Percentiles rank a stretch among this genome's conserved stretches.
phyloP scores from a whole-genome alignment of 441 rosid genomes.

The Geranium incanum region DNA sequence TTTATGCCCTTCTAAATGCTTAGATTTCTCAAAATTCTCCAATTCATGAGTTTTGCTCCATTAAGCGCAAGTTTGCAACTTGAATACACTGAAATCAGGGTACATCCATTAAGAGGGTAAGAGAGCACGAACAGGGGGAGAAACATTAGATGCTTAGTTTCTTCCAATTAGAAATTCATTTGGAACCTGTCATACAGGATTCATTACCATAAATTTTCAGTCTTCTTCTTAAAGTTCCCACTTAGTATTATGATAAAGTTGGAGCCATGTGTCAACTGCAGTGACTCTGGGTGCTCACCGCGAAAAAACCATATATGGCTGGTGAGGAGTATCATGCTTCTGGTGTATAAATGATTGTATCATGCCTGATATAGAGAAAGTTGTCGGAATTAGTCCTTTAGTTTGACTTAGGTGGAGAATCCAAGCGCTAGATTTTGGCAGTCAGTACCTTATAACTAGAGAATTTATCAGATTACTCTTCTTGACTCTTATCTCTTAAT shows the following conservation, averaged over 20 bases:
- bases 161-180: not conserved
- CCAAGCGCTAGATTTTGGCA: not conserved
- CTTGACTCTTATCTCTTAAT: not conserved
- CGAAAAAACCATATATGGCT: not conserved
- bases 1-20: not conserved
- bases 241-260: not conserved
- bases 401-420: not conserved
- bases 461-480: not conserved
- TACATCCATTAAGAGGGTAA: not conserved
- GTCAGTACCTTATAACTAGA: not conserved
- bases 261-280: not conserved
- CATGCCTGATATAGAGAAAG: not conserved
- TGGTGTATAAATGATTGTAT: not conserved
- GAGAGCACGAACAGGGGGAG: not conserved
- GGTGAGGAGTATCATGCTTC: not conserved
- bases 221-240: not conserved
- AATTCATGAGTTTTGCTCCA: not conserved
- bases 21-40: not conserved
- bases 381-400: not conserved
- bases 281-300: not conserved
- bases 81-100: not conserved
- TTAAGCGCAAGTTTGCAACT: not conserved
- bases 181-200: not conserved
- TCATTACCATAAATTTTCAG: not conserved
- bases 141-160: not conserved